Base-by-base conservation (phyloP, 352 stramenopile genomes). In the Phytopythium chamaehyphon region DNA sequence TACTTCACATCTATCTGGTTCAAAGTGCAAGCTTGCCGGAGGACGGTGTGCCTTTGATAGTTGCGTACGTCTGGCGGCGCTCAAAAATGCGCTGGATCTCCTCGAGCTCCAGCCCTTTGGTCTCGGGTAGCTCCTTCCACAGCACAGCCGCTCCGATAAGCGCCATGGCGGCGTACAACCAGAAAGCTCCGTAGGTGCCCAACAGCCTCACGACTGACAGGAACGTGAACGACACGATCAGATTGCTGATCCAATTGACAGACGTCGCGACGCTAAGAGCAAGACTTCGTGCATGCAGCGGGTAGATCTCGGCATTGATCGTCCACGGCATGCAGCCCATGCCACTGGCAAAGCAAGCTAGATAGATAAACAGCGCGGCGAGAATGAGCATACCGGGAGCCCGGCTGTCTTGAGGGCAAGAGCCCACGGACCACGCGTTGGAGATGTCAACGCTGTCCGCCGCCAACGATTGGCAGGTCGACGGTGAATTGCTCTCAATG, bases 241-340 rank as follows among this genome's bases (percentile, higher is more conserved):
- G 57, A 62, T 98, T 98, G 9, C 78, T 71, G 51, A 97, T 47
- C 93, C 95, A 98, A 63, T 97, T 97, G 14, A 94, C 83, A 2
- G 86, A 86, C 15, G 95, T 98, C 5, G 90, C 82, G 8, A 88
- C 59, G 48, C 84, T 95, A 2, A 97, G 78, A 8, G 82, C 86
- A 18, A 95, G 75, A 26, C 83, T 96, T 33, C 95, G 90, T 18
- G 88, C 82, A 31, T 83, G 71, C 8, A 96, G 67, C 7, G 90
- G 88, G 63, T 96, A 98, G 59, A 98, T 98, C 68, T 98, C 95
- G 26, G 86, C 83, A 61, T 97, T 97, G 55, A 98, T 93, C 1
- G 89, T 97, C 93, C 93, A 98, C 1, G 95, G 92, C 69, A 97
- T 88, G 26, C 73, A 86, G 6, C 83, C 83, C 79, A 93, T 90